Base-by-base conservation (phyloP, 2,329 filamentous ascomycete genomes). In the Xylariaceae sp. region DNA sequence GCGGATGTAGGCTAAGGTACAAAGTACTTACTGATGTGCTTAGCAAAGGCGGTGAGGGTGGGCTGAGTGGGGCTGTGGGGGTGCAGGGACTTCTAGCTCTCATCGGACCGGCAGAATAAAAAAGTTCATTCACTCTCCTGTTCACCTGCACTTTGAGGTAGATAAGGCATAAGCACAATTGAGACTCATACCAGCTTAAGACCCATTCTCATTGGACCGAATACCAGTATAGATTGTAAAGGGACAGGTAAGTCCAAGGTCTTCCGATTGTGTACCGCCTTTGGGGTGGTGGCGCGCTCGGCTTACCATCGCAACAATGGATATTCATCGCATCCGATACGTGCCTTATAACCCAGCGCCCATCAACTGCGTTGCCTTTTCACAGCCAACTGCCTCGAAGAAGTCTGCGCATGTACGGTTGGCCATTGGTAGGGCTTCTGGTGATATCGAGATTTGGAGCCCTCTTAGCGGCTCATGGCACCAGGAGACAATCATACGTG, bases 361-460 rank as follows among this genome's bases (percentile, higher is more conserved):
- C 53, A 97, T 99, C 74, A 97, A 96, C 75, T 88, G 91, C 59
- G 84, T 97, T 69, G 91, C 93, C 62, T 97, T 99, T 73, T 96
- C 94, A 5, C 90, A 96, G 70, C 80, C 88, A 16, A 77, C 73
- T 56, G 60, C 75, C 45, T 73, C 73, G 61, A 75, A 79, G 64
- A 81, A 73, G 64, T 79, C 81, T 18, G 82, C 79, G 57, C 85
- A 81, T 46, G 81, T 91, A 50, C 85, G 92, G 63, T 83, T 97
- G 49, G 94, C 94, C 2, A 83, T 99, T 65, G 94, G 94, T 55
- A 87, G 94, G 62, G 89, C 91, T 53, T 97, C 97, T 71, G 94
- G 94, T 64, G 91, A 96, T 68, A 94, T 99, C 64, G 94, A 99
- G 75, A 92, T 99, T 61, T 99, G 94, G 94, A 96, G 96, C 72